Percentiles rank a stretch among this genome's conserved stretches.
Conservation (phyloP, 106 monocot genomes). For the Dendrobium chrysotoxum region DNA sequence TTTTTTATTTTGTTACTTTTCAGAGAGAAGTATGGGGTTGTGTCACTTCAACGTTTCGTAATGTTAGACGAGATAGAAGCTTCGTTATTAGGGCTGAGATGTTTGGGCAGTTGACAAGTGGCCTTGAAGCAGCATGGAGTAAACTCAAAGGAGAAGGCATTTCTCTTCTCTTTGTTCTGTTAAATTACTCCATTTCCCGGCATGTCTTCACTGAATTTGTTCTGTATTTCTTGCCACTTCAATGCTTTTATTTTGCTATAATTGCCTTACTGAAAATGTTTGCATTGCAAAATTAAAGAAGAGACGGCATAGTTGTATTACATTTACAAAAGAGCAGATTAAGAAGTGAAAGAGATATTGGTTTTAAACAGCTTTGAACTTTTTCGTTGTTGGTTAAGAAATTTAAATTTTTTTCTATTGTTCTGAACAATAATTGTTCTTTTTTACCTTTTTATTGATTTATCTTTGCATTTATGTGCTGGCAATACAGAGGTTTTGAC, state of each 20-base stretch:
- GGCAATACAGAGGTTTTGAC: constrained; percentile 63
- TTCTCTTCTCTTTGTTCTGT: background rate
- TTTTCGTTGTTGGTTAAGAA: background rate
- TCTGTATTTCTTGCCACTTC: background rate
- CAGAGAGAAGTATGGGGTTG: constrained; percentile 47
- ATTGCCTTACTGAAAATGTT: background rate
- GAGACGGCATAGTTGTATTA: background rate
- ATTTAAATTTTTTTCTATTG: background rate
- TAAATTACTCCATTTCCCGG: background rate
- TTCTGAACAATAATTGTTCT: no score
- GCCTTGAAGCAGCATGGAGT: constrained; percentile 89
- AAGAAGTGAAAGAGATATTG: no score
- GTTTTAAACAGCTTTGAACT: background rate
- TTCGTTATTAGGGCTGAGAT: constrained; percentile 77
- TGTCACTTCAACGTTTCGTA: constrained; percentile 26
- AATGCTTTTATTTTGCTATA: background rate
- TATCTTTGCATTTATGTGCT: constrained; percentile 1
- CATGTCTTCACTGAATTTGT: background rate
- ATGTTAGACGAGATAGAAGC: background rate
- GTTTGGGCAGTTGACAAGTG: constrained; percentile 92
- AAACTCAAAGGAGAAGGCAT: constrained; percentile 77
- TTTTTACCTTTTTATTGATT: background rate
- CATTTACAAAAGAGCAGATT: no score
- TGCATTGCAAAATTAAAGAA: background rate
- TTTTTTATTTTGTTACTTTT: background rate